phyloP scores from a whole-genome alignment of 306 rosid species.

The Arachis stenosperma region DNA sequence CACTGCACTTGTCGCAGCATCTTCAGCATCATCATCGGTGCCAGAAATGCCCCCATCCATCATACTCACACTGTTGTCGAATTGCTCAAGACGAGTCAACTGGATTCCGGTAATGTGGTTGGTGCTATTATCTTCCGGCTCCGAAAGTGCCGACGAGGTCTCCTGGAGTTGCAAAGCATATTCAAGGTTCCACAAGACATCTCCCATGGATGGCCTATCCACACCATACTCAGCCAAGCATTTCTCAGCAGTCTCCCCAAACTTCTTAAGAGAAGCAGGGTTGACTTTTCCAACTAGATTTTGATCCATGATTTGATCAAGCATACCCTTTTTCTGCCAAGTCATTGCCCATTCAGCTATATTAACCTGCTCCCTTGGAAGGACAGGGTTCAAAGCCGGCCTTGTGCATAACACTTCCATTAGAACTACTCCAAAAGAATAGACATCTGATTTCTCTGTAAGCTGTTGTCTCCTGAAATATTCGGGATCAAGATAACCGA shows the following conservation, averaged over 20 bases:
- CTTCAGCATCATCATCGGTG: slow-evolving; percentile 73
- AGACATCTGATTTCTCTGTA: slow-evolving; percentile 98
- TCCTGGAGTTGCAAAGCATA: slow-evolving; percentile 95
- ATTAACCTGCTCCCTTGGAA: slow-evolving; percentile 93
- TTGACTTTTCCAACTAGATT: slow-evolving; percentile 84
- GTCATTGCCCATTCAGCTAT: slow-evolving; percentile 98
- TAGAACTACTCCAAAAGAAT: slow-evolving; percentile 93
- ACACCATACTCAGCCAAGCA: slow-evolving; percentile 91
- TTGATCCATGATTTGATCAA: slow-evolving; percentile 91
- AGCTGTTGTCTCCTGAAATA: slow-evolving; percentile 96
- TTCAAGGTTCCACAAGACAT: slow-evolving; percentile 93
- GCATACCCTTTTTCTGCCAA: slow-evolving; percentile 98
- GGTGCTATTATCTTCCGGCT: slow-evolving; percentile 95
- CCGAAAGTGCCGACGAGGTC: slow-evolving; percentile 76
- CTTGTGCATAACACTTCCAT: slow-evolving; percentile 98
- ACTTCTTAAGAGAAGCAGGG: slow-evolving; percentile 87
- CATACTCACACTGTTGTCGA: slow-evolving; percentile 85
- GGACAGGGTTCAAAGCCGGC: slow-evolving; percentile 95
- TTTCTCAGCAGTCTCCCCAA: slow-evolving; percentile 95
- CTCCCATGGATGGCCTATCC: slow-evolving; percentile 98
- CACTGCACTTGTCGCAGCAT: slow-evolving; percentile 87
- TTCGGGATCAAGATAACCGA: slow-evolving; percentile 97
- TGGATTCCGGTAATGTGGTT: slow-evolving; percentile 89
- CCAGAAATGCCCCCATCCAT: slow-evolving; percentile 60
- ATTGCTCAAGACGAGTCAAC: slow-evolving; percentile 70